phyloP scores from a whole-genome alignment of 352 stramenopile genomes.

The Plasmopara viticola region DNA sequence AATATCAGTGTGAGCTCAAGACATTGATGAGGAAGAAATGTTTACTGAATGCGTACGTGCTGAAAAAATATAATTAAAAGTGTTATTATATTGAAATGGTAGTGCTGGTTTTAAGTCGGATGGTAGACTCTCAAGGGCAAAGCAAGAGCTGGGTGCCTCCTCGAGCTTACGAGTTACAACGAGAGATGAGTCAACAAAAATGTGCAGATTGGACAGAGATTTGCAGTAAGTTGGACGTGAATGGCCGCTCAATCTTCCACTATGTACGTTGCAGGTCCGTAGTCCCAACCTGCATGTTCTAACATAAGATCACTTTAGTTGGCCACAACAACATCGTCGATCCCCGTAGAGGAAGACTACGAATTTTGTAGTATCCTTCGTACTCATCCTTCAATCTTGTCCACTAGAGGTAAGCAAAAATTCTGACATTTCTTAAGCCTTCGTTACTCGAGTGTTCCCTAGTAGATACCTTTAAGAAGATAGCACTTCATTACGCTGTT shows the following conservation, averaged over 20 bases:
- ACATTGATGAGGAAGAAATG: constrained; percentile 29
- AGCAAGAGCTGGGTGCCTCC: constrained; percentile 37
- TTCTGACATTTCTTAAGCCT: background rate
- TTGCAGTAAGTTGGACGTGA: constrained; percentile 26
- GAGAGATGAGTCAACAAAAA: constrained; percentile 14
- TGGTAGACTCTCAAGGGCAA: constrained; percentile 4
- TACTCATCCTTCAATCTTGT: constrained; percentile 17
- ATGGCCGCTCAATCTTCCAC: constrained; percentile 44
- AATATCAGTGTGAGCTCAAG: constrained; percentile 23
- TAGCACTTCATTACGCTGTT: constrained; percentile 45
- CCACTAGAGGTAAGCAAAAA: constrained; percentile 21
- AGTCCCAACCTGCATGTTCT: background rate
- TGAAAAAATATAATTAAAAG: background rate
- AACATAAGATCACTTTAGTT: constrained; percentile 6
- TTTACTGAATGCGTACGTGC: constrained; percentile 11
- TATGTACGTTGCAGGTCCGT: constrained; percentile 27
- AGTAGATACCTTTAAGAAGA: constrained; percentile 36
- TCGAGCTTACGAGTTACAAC: constrained; percentile 36
- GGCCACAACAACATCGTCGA: constrained; percentile 9
- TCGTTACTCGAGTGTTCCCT: background rate
- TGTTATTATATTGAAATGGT: background rate
- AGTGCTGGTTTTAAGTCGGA: constrained; percentile 6
- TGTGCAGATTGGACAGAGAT: constrained; percentile 29
- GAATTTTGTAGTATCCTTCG: constrained; percentile 27
- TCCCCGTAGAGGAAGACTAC: constrained; percentile 16